Conservation (phyloP, 1,284 basidiomycete genomes). For the Polyporus tsugae region DNA sequence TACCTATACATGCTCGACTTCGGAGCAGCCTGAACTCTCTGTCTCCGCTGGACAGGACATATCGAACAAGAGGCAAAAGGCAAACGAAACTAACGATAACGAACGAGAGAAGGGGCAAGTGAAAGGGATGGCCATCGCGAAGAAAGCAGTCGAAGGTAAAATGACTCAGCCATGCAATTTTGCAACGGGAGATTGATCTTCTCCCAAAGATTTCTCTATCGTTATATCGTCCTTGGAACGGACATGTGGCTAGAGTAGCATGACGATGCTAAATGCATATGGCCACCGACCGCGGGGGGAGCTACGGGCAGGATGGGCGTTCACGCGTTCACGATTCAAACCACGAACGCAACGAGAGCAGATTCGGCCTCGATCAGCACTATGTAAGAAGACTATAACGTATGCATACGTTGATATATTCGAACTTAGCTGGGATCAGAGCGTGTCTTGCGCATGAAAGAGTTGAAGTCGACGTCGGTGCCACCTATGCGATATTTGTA, state of each 20-base stretch:
- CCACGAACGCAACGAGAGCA: background rate
- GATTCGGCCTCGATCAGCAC: background rate
- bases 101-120: conserved; percentile 40
- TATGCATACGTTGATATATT: background rate
- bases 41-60: conserved; percentile 20
- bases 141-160: conserved; percentile 42
- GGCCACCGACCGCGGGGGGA: too few species aligned
- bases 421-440: background rate
- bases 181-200: background rate
- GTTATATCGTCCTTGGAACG: conserved; percentile 11
- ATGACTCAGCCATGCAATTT: background rate
- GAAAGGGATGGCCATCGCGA: conserved; percentile 40
- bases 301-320: background rate
- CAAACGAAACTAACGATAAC: conserved; percentile 30
- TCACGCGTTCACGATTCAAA: background rate
- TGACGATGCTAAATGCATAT: background rate
- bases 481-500: background rate
- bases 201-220: conserved; percentile 5
- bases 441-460: background rate
- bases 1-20: background rate
- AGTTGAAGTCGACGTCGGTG: background rate
- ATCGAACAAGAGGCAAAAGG: conserved; percentile 31
- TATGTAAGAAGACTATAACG: background rate
- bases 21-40: background rate
- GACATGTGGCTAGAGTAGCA: background rate